Evolutionary conservation across 2,329 filamentous ascomycete genomes (phyloP), one percentile per base, ranked within the genome.

Genomic region (Metarhizium brunneum): DNA sequence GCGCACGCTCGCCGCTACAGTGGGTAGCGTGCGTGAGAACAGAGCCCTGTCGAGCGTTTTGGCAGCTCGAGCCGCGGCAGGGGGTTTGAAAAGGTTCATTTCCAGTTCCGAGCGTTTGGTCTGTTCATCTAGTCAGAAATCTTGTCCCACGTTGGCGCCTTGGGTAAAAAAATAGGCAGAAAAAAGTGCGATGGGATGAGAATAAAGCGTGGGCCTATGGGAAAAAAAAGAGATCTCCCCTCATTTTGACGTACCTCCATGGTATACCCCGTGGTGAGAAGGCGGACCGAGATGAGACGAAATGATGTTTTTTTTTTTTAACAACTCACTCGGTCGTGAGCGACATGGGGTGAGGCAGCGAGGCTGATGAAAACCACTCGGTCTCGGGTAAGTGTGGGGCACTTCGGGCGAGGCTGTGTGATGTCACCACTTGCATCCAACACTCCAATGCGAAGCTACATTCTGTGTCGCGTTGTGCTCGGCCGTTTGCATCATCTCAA

Each of bases 1-100:
- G 60, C 83, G 81, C 48, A 97, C 77, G 42, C 87, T 82, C 6
- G 91, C 92, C 2, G 91, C 92, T 8, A 90, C 82, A 29, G 92
- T 76, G 29, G 86, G 84, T 55, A 96, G 74, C 1, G 79, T 88
- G 69, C 86, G 90, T 53, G 82, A 78, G 75, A 97, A 97, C 60
- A 95, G 85, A 16, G 86, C 80, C 62, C 89, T 85, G 73, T 99
- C 92, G 60, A 99, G 83, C 52, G 82, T 81, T 66, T 85, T 85
- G 76, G 90, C 88, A 57, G 86, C 85, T 69, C 88, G 87, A 64
- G 92, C 86, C 38, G 65, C 68, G 57, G 91, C 77, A 29, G 92
- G 91, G 50, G 91, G 90, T 61, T 86, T 84, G 70, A 96, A 89
- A 52, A 82, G 67, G 60, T 73, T 75, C 80, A 83, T 84, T 50